Evolutionary conservation across 805 yeast genomes (phyloP), one percentile per base, ranked within the genome.

Genomic region (Ogataea henricii): DNA sequence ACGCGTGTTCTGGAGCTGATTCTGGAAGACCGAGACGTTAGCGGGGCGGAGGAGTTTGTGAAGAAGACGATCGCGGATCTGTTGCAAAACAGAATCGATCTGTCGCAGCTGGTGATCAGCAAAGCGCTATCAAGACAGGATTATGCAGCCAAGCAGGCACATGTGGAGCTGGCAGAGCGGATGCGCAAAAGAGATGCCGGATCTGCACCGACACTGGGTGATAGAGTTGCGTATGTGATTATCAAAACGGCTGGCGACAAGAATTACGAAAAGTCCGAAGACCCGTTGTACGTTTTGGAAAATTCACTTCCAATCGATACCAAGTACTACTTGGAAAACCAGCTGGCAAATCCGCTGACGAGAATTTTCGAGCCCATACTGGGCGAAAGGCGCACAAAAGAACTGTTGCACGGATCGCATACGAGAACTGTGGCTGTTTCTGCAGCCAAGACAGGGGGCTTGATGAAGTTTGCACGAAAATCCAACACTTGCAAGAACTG

Each of bases 181-280:
- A 94, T 94, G 97, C 79, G 83, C 45, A 89, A 90, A 64, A 85
- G 99, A 73, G 99, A 94, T 63, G 86, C 96, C 0, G 99, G 99
- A 20, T 86, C 96, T 6, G 99, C 99, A 1, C 99, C 99, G 3
- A 83, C 89, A 10, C 77, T 94, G 40, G 99, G 99, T 48, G 99
- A 94, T 65, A 87, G 99, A 70, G 98, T 94, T 26, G 98, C 98
- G 5, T 94, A 92, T 64, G 99, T 94, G 29, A 91, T 94, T 49
- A 85, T 88, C 56, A 81, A 82, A 60, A 83, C 92, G 0, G 85
- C 89, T 4, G 84, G 89, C 43, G 87, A 89, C 48, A 91, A 89
- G 64, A 86, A 91, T 53, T 95, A 91, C 67, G 96, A 92, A 57
- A 90, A 94, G 67, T 91, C 97, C 1, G 99, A 94, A 67, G 99